Percentiles rank a stretch among this genome's conserved stretches.
phyloP scores from a whole-genome alignment of 2,329 filamentous ascomycete species.

The Daldinia sp. region DNA sequence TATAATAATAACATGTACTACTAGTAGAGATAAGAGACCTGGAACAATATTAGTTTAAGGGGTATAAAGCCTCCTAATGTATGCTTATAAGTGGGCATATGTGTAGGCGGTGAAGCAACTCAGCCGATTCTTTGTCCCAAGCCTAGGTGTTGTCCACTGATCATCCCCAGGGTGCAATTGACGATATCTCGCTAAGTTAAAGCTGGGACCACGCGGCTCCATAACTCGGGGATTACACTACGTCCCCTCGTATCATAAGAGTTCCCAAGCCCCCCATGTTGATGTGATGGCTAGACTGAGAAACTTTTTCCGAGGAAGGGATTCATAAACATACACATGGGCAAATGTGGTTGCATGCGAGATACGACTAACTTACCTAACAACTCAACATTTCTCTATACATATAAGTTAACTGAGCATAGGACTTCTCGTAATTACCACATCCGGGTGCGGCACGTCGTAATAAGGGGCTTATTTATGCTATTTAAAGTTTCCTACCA shows the following conservation, averaged over 20 bases:
- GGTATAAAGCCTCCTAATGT: not conserved
- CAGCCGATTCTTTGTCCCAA: not conserved
- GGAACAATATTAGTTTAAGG: constrained; percentile 1
- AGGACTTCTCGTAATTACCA: not conserved
- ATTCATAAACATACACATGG: not conserved
- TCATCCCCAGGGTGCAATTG: constrained; percentile 3
- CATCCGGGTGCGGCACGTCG: not conserved
- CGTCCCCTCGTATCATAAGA: not conserved
- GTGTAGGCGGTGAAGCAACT: constrained; percentile 9
- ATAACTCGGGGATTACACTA: constrained; percentile 2
- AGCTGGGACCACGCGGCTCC: not conserved
- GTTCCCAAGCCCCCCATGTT: not conserved
- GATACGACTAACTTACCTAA: not conserved
- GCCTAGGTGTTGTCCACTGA: not conserved
- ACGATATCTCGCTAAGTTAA: constrained; percentile 11
- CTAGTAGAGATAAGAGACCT: not conserved
- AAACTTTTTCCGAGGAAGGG: not conserved
- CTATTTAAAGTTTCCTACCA: not conserved
- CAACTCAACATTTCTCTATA: too few species aligned
- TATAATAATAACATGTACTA: constrained; percentile 2
- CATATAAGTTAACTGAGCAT: not conserved
- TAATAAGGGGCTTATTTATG: not conserved
- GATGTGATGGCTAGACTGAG: not conserved
- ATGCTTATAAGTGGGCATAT: not conserved
- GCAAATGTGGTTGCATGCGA: not conserved